Evolutionary conservation across 1,284 basidiomycete genomes (phyloP).

Genomic region (Sporisorium exsertum): DNA sequence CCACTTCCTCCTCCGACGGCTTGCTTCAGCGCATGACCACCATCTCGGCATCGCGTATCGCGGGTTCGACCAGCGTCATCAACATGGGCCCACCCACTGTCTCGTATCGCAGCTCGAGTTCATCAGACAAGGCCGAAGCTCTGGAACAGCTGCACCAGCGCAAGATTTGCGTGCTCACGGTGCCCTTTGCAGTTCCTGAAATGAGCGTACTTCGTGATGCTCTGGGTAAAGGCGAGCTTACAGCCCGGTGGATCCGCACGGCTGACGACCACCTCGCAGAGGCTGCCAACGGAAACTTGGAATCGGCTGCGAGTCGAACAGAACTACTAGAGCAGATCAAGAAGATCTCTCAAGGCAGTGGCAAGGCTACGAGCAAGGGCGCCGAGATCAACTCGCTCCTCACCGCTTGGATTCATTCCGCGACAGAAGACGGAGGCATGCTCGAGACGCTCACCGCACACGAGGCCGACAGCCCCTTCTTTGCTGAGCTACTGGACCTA

Average conservation of each 20-base stretch:
- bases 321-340: conserved; percentile 28
- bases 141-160: conserved; percentile 39
- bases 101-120: conserved; percentile 13
- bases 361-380: conserved; percentile 5
- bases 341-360: conserved; percentile 9
- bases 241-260: conserved; percentile 27
- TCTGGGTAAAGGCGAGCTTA: conserved; percentile 48
- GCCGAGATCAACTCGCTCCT: conserved; percentile 19
- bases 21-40: conserved; percentile 32
- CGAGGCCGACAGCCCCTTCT: conserved; percentile 32
- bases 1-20: conserved; percentile 9
- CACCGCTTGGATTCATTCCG: conserved; percentile 17
- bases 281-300: background rate
- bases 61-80: conserved; percentile 41
- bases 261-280: conserved; percentile 1
- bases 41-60: conserved; percentile 41
- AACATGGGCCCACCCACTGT: conserved; percentile 32
- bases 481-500: conserved; percentile 24
- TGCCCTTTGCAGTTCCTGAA: conserved; percentile 42
- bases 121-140: conserved; percentile 23
- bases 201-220: conserved; percentile 45
- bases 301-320: conserved; percentile 18
- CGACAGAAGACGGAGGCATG: conserved; percentile 34
- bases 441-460: conserved; percentile 34
- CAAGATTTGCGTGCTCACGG: conserved; percentile 29